Conservation (phyloP, 2,329 filamentous ascomycete species). For the Coleophoma crateriformis region DNA sequence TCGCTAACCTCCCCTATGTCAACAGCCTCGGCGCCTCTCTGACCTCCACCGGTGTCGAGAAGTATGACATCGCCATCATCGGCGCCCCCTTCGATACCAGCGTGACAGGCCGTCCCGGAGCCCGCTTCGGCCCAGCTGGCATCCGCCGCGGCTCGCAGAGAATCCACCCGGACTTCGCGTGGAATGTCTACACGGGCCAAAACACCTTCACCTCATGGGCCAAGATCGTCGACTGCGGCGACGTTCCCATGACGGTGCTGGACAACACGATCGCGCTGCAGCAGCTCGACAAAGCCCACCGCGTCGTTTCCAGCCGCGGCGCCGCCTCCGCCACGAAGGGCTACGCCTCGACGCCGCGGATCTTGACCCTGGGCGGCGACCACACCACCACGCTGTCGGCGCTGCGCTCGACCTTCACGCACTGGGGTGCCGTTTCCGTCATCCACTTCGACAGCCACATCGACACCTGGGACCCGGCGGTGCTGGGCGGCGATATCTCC, state of each 20-base stretch:
- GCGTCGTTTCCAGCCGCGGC: neutral
- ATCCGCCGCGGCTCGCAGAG: constrained; percentile 28
- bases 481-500: constrained; percentile 20
- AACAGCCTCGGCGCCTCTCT: constrained; percentile 1
- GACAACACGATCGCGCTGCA: constrained; percentile 29
- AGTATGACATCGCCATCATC: constrained; percentile 32
- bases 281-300: constrained; percentile 5
- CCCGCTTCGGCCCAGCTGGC: constrained; percentile 28
- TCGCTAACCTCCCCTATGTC: constrained; percentile 8
- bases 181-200: constrained; percentile 34
- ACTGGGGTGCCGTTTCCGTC: constrained; percentile 8
- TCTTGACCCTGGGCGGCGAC: constrained; percentile 11
- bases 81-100: constrained; percentile 44
- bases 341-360: neutral
- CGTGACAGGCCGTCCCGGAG: constrained; percentile 29
- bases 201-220: constrained; percentile 36
- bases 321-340: constrained; percentile 34
- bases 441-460: constrained; percentile 38
- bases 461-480: constrained; percentile 9
- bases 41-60: neutral
- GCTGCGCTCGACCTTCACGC: constrained; percentile 1
- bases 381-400: constrained; percentile 8
- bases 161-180: constrained; percentile 10
- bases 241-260: constrained; percentile 38
- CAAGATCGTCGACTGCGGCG: constrained; percentile 44